Conservation (phyloP, 2,329 filamentous ascomycete genomes). For the Aspergillus sp. region DNA sequence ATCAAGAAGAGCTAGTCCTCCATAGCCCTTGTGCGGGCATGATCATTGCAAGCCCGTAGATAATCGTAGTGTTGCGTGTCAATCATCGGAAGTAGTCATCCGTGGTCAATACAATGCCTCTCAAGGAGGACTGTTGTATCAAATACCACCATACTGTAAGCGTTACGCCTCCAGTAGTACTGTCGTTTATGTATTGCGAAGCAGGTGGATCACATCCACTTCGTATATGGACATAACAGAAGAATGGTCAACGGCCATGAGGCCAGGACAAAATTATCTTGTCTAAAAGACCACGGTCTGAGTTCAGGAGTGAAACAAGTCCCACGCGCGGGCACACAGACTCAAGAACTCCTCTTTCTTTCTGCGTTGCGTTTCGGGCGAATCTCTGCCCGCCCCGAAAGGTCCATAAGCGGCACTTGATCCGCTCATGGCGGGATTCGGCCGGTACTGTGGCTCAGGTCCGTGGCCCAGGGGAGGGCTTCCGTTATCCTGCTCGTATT, state of each 20-base stretch:
- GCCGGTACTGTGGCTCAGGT: slow-evolving; percentile 49
- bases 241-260: no score
- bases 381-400: slow-evolving; percentile 79
- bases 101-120: neutral
- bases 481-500: slow-evolving; percentile 85
- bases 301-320: slow-evolving; percentile 85
- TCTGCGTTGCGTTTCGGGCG: slow-evolving; percentile 74
- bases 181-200: no score
- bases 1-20: no score
- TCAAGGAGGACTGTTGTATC: neutral
- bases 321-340: slow-evolving; percentile 88
- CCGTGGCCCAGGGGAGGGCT: slow-evolving; percentile 81
- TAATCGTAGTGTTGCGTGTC: slow-evolving; percentile 19
- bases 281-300: neutral
- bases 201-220: no score
- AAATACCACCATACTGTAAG: neutral
- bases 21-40: no score
- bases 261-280: no score
- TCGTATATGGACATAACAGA: no score
- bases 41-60: slow-evolving; percentile 21
- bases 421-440: slow-evolving; percentile 33
- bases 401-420: slow-evolving; percentile 56
- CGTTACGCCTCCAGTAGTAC: no score
- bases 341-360: slow-evolving; percentile 93
- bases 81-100: slow-evolving; percentile 12